Percentiles rank a stretch among this genome's conserved stretches.
These are phyloP conservation scores for Waltergamsia citrina DNA, from an alignment of 2,329 filamentous ascomycete genomes.

Conservation along the genomic window DNA sequence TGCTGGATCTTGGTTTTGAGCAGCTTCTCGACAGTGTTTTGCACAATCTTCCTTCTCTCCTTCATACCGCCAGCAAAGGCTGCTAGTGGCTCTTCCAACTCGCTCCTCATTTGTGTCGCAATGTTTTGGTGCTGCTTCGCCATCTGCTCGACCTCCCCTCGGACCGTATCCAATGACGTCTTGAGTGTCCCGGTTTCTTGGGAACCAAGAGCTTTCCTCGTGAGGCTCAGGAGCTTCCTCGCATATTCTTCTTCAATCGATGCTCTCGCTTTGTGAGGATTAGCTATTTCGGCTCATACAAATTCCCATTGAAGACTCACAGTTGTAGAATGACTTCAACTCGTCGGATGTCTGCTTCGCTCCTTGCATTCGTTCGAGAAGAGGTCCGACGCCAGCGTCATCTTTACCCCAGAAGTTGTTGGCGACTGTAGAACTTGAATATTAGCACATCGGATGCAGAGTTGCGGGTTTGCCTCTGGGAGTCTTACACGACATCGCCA, in stretches of 20 bases:
- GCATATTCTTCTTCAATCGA: conserved; percentile 96
- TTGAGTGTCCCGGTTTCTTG: conserved; percentile 78
- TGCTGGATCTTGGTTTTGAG: conserved; percentile 91
- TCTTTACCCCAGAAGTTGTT: conserved; percentile 99
- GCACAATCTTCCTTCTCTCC: conserved; percentile 91
- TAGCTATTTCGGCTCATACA: neutral
- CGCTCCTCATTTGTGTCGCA: conserved; percentile 88
- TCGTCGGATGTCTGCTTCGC: conserved; percentile 95
- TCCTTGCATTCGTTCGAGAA: conserved; percentile 88
- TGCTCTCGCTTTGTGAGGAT: conserved; percentile 55
- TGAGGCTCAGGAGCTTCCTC: conserved; percentile 76
- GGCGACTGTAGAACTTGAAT: conserved; percentile 53
- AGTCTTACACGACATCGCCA: conserved; percentile 53
- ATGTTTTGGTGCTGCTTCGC: conserved; percentile 88
- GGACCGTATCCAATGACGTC: conserved; percentile 75
- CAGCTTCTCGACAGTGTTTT: conserved; percentile 87
- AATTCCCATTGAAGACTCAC: conserved; percentile 39
- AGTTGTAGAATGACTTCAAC: conserved; percentile 79
- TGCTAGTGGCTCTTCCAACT: conserved; percentile 85
- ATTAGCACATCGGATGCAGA: conserved; percentile 8
- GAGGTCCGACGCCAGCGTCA: conserved; percentile 85
- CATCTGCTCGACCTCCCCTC: conserved; percentile 86
- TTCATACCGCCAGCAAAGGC: conserved; percentile 95
- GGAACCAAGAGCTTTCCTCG: conserved; percentile 81
- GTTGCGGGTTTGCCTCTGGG: neutral